Percentiles rank a stretch among this genome's conserved stretches.
Conservation (phyloP, 2,329 filamentous ascomycete genomes). For the Pezicula carpinea region DNA sequence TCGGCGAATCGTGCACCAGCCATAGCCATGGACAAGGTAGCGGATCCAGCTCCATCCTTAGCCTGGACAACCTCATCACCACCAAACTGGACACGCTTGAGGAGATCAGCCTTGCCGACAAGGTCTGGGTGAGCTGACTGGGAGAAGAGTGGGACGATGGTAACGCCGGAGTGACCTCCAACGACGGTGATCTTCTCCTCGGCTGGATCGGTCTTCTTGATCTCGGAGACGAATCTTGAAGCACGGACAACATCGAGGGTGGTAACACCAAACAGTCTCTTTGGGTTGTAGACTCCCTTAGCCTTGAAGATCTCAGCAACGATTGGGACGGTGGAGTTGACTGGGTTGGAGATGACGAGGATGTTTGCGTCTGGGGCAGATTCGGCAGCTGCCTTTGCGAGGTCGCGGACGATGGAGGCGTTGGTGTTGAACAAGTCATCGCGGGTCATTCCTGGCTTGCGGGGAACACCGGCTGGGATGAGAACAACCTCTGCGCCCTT, state of each 20-base stretch:
- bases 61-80: slow-evolving; percentile 99
- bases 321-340: slow-evolving; percentile 99
- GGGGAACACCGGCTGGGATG: slow-evolving; percentile 96
- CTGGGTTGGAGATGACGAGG: slow-evolving; percentile 97
- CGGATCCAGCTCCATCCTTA: slow-evolving; percentile 95
- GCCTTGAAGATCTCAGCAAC: slow-evolving; percentile 95
- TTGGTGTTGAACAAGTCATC: slow-evolving; percentile 99
- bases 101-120: slow-evolving; percentile 69
- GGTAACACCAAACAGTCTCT: slow-evolving; percentile 98
- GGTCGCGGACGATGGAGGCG: slow-evolving; percentile 96
- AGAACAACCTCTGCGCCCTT: slow-evolving; percentile 90
- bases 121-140: slow-evolving; percentile 87
- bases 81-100: slow-evolving; percentile 92
- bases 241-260: slow-evolving; percentile 98
- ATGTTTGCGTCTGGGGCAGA: slow-evolving; percentile 88
- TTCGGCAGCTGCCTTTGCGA: slow-evolving; percentile 91
- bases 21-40: slow-evolving; percentile 98
- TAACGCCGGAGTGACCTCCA: slow-evolving; percentile 95
- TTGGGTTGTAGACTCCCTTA: slow-evolving; percentile 95
- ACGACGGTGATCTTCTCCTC: slow-evolving; percentile 94
- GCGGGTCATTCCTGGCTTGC: slow-evolving; percentile 95
- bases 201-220: slow-evolving; percentile 85
- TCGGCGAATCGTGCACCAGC: slow-evolving; percentile 82
- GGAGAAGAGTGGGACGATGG: slow-evolving; percentile 96
- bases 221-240: slow-evolving; percentile 92